phyloP scores from a whole-genome alignment of 208 protist species.

The Endotrypanum monterogeii region DNA sequence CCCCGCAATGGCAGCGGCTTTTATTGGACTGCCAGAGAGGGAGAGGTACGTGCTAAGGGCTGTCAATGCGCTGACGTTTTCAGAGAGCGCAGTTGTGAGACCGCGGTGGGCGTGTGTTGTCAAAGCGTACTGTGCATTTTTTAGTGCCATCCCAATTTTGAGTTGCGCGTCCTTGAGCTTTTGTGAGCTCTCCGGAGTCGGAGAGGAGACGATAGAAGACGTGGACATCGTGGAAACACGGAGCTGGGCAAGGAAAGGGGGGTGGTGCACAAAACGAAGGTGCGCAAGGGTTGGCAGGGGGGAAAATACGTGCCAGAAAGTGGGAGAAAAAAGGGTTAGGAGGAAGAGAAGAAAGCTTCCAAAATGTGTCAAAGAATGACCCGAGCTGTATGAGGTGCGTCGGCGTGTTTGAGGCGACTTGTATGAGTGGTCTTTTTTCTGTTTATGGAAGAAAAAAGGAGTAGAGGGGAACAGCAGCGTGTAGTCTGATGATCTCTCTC shows the following conservation, averaged over 20 bases:
- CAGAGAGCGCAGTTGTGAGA: constrained; percentile 42
- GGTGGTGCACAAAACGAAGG: neutral
- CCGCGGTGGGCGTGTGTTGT: constrained; percentile 39
- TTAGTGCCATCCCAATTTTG: constrained; percentile 58
- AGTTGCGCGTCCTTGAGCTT: constrained; percentile 45
- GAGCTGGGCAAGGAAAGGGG: neutral
- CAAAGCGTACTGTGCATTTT: constrained; percentile 67
- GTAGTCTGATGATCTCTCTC: neutral
- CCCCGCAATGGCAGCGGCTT: constrained; percentile 63
- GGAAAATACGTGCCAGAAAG: neutral
- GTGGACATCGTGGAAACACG: neutral
- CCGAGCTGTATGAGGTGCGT: neutral
- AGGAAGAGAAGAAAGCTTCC: neutral
- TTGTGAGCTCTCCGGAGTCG: constrained; percentile 29
- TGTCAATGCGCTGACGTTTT: constrained; percentile 45
- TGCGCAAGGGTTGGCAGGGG: neutral
- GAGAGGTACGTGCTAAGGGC: constrained; percentile 64
- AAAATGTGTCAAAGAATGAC: neutral
- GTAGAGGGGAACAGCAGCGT: neutral
- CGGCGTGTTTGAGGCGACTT: neutral
- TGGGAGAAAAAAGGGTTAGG: neutral
- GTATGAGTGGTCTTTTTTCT: neutral
- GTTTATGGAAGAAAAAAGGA: neutral
- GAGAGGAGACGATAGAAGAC: neutral
- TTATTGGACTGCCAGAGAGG: constrained; percentile 54